phyloP scores from a whole-genome alignment of 352 stramenopile species.

The Phytophthora citricola region DNA sequence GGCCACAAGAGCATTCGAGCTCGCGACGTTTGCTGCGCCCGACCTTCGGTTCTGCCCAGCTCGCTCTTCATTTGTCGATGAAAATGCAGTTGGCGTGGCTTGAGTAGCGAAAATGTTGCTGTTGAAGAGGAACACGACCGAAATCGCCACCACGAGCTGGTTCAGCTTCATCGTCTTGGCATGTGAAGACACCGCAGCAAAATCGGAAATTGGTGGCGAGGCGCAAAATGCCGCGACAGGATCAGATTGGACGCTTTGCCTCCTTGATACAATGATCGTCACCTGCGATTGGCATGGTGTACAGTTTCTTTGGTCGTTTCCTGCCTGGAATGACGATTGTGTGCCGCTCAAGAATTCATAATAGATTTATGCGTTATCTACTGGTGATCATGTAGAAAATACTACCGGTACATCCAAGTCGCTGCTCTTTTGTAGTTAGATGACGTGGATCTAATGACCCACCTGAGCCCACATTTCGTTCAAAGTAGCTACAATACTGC shows the following conservation, averaged over 20 bases:
- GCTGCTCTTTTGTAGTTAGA: too few relatives aligned
- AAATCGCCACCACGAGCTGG: slow-evolving; percentile 6
- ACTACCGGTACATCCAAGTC: too few relatives aligned
- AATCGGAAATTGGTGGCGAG: not conserved
- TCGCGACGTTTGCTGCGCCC: not conserved
- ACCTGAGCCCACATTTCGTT: too few relatives aligned
- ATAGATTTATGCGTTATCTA: too few relatives aligned
- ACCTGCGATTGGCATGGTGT: slow-evolving; percentile 5
- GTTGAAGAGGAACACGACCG: slow-evolving; percentile 2
- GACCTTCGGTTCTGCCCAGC: slow-evolving; percentile 2
- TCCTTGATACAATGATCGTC: slow-evolving; percentile 10
- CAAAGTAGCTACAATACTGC: too few relatives aligned
- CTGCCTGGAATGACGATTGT: too few relatives aligned
- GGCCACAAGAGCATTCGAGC: slow-evolving; percentile 1
- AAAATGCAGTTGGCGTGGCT: not conserved
- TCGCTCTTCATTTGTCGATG: slow-evolving; percentile 3
- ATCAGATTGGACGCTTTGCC: not conserved
- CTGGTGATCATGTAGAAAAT: too few relatives aligned
- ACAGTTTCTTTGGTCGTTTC: not conserved
- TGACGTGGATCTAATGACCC: too few relatives aligned
- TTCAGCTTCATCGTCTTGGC: slow-evolving; percentile 9
- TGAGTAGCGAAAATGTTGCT: not conserved
- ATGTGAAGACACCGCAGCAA: not conserved
- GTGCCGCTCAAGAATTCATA: too few relatives aligned
- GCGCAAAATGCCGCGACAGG: not conserved